A percentile compares a stretch with the other conserved stretches of the same genome.
phyloP scores from a whole-genome alignment of 208 protist species.

The Wallacemonas sp. region DNA sequence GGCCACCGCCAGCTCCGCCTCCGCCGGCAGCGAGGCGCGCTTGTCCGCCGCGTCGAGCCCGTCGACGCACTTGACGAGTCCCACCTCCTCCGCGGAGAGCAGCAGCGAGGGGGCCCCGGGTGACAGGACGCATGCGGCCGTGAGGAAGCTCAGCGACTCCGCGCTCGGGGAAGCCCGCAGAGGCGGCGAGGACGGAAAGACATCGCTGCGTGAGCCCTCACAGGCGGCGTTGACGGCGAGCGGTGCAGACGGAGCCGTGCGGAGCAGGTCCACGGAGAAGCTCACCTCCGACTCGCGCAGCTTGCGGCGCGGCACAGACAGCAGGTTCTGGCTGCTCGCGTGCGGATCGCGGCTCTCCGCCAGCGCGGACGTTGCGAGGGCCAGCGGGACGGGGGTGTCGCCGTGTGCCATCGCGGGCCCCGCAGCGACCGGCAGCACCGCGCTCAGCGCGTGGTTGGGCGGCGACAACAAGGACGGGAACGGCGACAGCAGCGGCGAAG shows the following conservation, averaged over 20 bases:
- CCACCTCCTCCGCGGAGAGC: too few relatives aligned
- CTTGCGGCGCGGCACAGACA: slow-evolving; percentile 13
- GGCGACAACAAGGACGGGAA: too few relatives aligned
- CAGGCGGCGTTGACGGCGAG: neutral
- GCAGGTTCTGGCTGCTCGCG: neutral
- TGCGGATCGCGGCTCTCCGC: neutral
- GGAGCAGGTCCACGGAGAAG: neutral
- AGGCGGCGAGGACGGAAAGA: slow-evolving; percentile 1
- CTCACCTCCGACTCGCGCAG: slow-evolving; percentile 19
- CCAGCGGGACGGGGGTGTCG: too few relatives aligned
- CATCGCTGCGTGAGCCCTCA: neutral
- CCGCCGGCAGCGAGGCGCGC: too few relatives aligned
- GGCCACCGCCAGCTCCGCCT: too few relatives aligned
- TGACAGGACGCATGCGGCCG: neutral
- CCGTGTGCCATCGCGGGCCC: too few relatives aligned
- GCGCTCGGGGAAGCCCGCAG: neutral
- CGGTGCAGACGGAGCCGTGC: slow-evolving; percentile 8
- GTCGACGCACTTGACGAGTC: too few relatives aligned
- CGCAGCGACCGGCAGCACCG: too few relatives aligned
- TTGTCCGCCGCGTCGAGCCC: too few relatives aligned
- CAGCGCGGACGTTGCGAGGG: too few relatives aligned
- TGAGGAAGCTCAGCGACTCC: neutral
- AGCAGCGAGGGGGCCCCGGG: neutral
- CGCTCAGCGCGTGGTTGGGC: too few relatives aligned
- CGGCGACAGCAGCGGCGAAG: too few relatives aligned